phyloP scores from a whole-genome alignment of 1,284 basidiomycete genomes.

The Moesziomyces antarcticus region DNA sequence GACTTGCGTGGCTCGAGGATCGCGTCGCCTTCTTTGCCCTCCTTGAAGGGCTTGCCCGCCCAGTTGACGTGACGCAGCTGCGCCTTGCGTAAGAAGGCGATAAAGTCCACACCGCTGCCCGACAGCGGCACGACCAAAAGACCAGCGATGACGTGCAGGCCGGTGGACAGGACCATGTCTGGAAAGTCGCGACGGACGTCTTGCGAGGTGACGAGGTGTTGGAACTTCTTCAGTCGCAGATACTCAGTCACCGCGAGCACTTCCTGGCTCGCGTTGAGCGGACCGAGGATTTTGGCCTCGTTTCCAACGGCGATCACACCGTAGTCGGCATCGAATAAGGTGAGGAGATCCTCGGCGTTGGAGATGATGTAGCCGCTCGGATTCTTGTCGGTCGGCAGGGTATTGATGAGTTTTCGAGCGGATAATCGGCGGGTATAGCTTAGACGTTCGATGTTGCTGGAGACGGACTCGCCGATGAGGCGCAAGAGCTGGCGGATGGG shows the following conservation, averaged over 20 bases:
- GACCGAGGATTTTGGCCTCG: slow-evolving; percentile 76
- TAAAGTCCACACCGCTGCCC: slow-evolving; percentile 71
- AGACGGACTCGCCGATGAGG: slow-evolving; percentile 83
- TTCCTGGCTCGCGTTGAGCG: slow-evolving; percentile 83
- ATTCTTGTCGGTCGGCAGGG: slow-evolving; percentile 78
- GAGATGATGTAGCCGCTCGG: slow-evolving; percentile 87
- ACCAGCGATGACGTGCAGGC: slow-evolving; percentile 80
- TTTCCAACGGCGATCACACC: slow-evolving; percentile 86
- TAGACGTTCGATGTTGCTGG: slow-evolving; percentile 83
- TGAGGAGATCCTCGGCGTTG: slow-evolving; percentile 83
- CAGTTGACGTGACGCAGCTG: slow-evolving; percentile 71
- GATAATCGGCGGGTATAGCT: slow-evolving; percentile 82
- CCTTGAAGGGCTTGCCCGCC: slow-evolving; percentile 75
- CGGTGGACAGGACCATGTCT: slow-evolving; percentile 77
- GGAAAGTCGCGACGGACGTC: slow-evolving; percentile 79
- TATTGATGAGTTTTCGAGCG: slow-evolving; percentile 84
- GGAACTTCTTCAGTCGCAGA: slow-evolving; percentile 77
- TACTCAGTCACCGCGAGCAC: slow-evolving; percentile 86
- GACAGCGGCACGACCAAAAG: slow-evolving; percentile 78
- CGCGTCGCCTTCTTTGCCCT: slow-evolving; percentile 57
- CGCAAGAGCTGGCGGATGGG: slow-evolving; percentile 78
- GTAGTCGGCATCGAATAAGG: slow-evolving; percentile 85
- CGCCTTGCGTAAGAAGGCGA: slow-evolving; percentile 82
- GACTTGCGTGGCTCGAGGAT: slow-evolving; percentile 60
- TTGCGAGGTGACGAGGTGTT: slow-evolving; percentile 70